A percentile compares a stretch with the other conserved stretches of the same genome.
Evolutionary conservation across 2,329 filamentous ascomycete genomes (phyloP).

Genomic region (Fusarium lateritium): DNA sequence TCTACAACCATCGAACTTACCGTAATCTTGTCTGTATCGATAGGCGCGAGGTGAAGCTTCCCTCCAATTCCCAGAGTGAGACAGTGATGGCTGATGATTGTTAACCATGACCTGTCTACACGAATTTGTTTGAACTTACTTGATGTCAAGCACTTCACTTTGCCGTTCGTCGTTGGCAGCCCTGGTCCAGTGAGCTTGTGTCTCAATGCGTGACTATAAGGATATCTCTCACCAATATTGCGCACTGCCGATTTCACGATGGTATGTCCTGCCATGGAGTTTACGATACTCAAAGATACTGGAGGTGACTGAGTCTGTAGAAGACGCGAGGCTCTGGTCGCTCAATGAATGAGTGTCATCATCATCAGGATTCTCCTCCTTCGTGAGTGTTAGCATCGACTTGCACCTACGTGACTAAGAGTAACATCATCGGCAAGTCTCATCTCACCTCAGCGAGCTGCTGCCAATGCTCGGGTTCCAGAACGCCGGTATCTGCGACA

Average conservation of each 20-base stretch:
- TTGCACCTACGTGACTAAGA: neutral
- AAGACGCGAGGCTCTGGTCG: constrained; percentile 2
- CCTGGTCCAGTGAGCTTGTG: neutral
- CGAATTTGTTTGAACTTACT: neutral
- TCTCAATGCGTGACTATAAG: neutral
- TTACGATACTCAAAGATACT: constrained; percentile 29
- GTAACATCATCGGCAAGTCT: neutral
- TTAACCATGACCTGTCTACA: fast-evolving
- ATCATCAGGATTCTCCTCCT: neutral
- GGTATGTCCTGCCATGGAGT: constrained; percentile 25
- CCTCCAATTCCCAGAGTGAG: constrained; percentile 9
- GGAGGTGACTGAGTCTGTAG: constrained; percentile 16
- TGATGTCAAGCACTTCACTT: constrained; percentile 19
- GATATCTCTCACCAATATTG: constrained; percentile 18
- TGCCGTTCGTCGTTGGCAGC: constrained; percentile 19
- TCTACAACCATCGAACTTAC: neutral
- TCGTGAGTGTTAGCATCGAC: fast-evolving
- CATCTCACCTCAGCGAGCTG: constrained; percentile 19
- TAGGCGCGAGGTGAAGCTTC: constrained; percentile 22
- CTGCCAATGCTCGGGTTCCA: constrained; percentile 24
- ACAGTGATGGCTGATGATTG: constrained; percentile 1
- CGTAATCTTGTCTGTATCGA: constrained; percentile 6
- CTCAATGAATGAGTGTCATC: constrained; percentile 15
- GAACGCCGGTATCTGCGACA: neutral
- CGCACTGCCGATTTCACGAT: constrained; percentile 18